Base-by-base conservation (phyloP, 2,329 filamentous ascomycete genomes). In the Fusarium goolgardi region DNA sequence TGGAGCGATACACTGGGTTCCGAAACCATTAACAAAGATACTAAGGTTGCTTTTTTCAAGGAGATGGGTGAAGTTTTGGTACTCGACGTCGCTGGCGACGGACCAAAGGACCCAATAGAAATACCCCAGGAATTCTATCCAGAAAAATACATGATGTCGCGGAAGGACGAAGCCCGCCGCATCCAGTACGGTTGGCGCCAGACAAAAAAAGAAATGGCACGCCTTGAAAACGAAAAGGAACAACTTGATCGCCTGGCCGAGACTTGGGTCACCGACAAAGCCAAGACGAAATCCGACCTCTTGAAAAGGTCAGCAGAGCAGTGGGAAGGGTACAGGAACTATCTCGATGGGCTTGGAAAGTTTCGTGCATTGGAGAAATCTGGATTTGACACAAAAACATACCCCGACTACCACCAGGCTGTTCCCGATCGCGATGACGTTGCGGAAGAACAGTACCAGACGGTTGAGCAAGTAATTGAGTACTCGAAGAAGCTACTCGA, bases 51-150 rank as follows among this genome's bases (percentile, higher is more conserved):
- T 34, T 77, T 81, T 47, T 78, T 85, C 39, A 75, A 77, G n/a
- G 77, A 81, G 16, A 77, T 81, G 60, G 83, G 83, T 6, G 84
- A 87, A n/a, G 79, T 87, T 5, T 68, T 88, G 25, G 80, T 81
- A 10, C 78, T 88, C 37, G 80, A 81, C 43, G 71, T 88, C 15
- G 77, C 78, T 18, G 79, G 78, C 4, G 76, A 79, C 6, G 82
- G 81, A 3, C 77, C 82, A 6, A 71, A 76, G 10, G 80, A 81
- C 44, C 78, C 79, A 4, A 78, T 86, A 41, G 83, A 86, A 5
- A 81, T 88, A 34, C 86, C 86, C 8, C 75, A 77, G 41, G 75
- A 82, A 15, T 81, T 86, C 63, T 87, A 86, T 67, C 82, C 84
- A 1, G 85, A 88, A 72, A 82, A 80, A n/a, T 88, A 87, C 59